Conservation (phyloP, 2,329 filamentous ascomycete genomes). For the Fonsecaea pedrosoi region DNA sequence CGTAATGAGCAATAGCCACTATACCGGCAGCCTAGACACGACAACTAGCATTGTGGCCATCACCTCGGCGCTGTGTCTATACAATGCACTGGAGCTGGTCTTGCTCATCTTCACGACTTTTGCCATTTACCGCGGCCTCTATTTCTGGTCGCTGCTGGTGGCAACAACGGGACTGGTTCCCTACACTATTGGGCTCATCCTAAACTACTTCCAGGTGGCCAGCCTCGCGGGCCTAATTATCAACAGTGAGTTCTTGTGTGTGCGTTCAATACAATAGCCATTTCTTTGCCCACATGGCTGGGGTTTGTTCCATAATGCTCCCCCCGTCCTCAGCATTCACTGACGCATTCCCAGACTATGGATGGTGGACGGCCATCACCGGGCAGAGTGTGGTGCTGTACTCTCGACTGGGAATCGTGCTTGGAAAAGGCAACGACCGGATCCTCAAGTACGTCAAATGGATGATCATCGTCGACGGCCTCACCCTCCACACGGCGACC, state of each 20-base stretch:
- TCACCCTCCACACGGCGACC: conserved; percentile 53
- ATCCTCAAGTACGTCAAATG: conserved; percentile 50
- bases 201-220: conserved; percentile 52
- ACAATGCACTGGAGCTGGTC: conserved; percentile 58
- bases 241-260: conserved; percentile 34
- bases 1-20: conserved; percentile 11
- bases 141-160: conserved; percentile 58
- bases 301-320: background rate
- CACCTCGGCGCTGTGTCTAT: conserved; percentile 44
- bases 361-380: conserved; percentile 57
- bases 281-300: background rate
- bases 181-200: conserved; percentile 54
- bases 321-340: background rate
- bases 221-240: conserved; percentile 41
- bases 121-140: conserved; percentile 53
- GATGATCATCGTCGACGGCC: conserved; percentile 55
- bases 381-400: conserved; percentile 60
- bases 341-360: conserved; percentile 42
- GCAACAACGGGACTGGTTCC: conserved; percentile 53
- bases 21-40: conserved; percentile 16
- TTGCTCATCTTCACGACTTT: conserved; percentile 58
- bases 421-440: conserved; percentile 39
- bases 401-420: conserved; percentile 57
- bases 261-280: too few species aligned
- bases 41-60: conserved; percentile 20